Base-by-base conservation (phyloP, 2,329 filamentous ascomycete genomes). In the Emmonsiellopsis sp. region DNA sequence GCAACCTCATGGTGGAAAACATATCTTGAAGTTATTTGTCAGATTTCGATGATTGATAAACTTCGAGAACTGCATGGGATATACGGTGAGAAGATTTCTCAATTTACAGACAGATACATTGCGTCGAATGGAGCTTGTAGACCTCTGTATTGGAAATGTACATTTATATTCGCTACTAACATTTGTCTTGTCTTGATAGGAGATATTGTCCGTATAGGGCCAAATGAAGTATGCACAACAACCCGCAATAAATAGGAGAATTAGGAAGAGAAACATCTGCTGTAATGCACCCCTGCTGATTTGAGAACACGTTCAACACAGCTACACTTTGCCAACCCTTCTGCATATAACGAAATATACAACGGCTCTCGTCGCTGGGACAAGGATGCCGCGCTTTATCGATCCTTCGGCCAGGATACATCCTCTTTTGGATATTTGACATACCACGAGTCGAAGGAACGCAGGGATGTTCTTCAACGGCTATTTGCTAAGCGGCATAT, bases 1-100 rank as follows among this genome's bases (percentile, higher is more conserved):
- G 52, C 67, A 10, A 65, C 63, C 59, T 55, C 56, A 30, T 63
- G 57, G 52, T 63, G 60, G 41, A 62, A 66, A 51, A 62, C 63
- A 15, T 68, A 65, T 54, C 46, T 61, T 38, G 67, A 66, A 30
- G 57, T 63, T 50, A 59, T 58, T 26, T 26, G 46, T 20, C 45
- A 54, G 50, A 31, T 20, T 15, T 57, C 58, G 30, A 58, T 59
- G 32, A 37, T 54, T 13, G 51, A 57, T 46, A 44, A 54, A 10
- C 48, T 62, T 20, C 40, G 53, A 31, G 50, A 60, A 41, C 37
- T 61, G 20, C 57, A 63, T 51, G 42, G 34, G 5, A 46, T 52
- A 42, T 60, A 61, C 38, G 61, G 60, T 62, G 26, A 56, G 54
- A 54, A 30, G 32, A 10, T 40, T 1, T 35, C 6, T 13, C 38